A percentile compares a stretch with the other conserved stretches of the same genome.
Evolutionary conservation across 805 yeast species (phyloP).

Genomic region (Vanderwaltozyma yarrowii): DNA sequence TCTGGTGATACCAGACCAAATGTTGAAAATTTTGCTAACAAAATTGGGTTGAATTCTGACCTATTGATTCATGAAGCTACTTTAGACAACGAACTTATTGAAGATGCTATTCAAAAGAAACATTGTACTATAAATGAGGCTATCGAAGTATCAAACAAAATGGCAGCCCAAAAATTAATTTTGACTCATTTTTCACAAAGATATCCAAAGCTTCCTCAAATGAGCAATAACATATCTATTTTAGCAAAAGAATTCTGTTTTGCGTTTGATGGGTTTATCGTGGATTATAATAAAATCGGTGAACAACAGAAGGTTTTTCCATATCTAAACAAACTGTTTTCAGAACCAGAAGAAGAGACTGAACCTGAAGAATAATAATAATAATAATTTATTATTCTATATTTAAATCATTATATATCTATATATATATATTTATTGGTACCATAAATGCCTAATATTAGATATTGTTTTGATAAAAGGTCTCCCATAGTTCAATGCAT

Average conservation of each 20-base stretch:
- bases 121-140: conserved; percentile 92
- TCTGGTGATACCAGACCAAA: conserved; percentile 95
- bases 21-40: conserved; percentile 40
- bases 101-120: conserved; percentile 70
- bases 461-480: conserved; percentile 57
- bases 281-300: conserved; percentile 36
- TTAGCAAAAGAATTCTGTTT: conserved; percentile 32
- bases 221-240: conserved; percentile 22
- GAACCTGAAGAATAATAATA: no score
- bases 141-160: conserved; percentile 50
- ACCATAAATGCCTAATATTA: no score
- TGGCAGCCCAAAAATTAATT: conserved; percentile 63
- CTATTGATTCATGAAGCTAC: conserved; percentile 90
- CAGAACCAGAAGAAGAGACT: conserved; percentile 21
- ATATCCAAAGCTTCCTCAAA: conserved; percentile 50
- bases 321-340: conserved; percentile 24
- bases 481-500: conserved; percentile 78
- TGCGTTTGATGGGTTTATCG: conserved; percentile 60
- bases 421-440: no score
- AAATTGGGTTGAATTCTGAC: conserved; percentile 57
- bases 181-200: conserved; percentile 92
- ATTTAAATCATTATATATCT: no score
- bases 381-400: no score
- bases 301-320: conserved; percentile 25
- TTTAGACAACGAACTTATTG: conserved; percentile 63